Evolutionary conservation across 2,329 filamentous ascomycete species (phyloP).

Genomic region (Paraphoma chrysanthemicola): DNA sequence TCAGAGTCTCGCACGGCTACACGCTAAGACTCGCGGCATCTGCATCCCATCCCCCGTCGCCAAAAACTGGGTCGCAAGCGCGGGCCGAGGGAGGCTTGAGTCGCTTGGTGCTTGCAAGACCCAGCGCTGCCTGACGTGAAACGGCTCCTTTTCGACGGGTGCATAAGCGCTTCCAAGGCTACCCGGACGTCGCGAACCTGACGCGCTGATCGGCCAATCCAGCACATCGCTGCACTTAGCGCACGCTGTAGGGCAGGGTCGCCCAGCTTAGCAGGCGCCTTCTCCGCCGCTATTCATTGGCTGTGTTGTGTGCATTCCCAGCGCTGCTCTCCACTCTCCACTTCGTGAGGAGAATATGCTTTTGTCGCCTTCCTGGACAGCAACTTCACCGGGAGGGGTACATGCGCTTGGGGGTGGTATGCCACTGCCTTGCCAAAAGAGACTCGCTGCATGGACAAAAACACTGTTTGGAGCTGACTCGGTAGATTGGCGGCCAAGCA

Average conservation of each 20-base stretch:
- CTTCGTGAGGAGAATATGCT: neutral
- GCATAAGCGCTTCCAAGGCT: conserved; percentile 18
- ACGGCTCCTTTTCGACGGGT: conserved; percentile 12
- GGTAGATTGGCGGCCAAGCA: conserved; percentile 4
- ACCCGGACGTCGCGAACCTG: conserved; percentile 9
- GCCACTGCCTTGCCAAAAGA: neutral
- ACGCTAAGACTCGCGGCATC: conserved; percentile 8
- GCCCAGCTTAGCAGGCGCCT: conserved; percentile 6
- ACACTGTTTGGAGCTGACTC: conserved; percentile 4
- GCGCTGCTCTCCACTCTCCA: neutral
- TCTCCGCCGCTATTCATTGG: conserved; percentile 8
- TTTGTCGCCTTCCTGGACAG: neutral
- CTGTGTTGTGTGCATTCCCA: neutral
- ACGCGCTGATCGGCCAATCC: conserved; percentile 16
- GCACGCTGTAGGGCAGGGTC: conserved; percentile 2
- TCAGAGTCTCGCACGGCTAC: conserved; percentile 12
- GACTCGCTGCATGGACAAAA: neutral
- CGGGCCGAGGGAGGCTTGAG: conserved; percentile 21
- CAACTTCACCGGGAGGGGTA: neutral
- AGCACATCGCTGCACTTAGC: neutral
- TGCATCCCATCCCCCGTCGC: conserved; percentile 18
- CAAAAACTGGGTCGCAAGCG: conserved; percentile 12
- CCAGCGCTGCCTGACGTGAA: conserved; percentile 9
- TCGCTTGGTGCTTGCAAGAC: conserved; percentile 16
- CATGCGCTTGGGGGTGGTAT: neutral